These are phyloP conservation scores for Colletotrichum tropicale DNA, from an alignment of 2,329 filamentous ascomycete genomes.

Conservation along the genomic window DNA sequence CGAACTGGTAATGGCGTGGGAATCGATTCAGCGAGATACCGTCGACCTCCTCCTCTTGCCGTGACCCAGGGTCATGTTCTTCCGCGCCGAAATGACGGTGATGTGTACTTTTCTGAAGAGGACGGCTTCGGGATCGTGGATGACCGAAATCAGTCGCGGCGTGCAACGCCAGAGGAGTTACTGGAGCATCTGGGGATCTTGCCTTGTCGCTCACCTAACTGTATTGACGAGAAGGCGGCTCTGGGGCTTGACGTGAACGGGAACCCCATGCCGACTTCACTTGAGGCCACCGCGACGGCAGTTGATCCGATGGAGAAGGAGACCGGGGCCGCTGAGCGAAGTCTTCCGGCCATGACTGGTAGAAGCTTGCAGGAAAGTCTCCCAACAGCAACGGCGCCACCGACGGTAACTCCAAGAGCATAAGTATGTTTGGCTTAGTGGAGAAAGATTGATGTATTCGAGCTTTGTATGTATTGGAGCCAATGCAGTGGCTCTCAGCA, in stretches of 20 bases:
- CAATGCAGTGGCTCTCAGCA: not conserved
- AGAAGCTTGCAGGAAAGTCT: not conserved
- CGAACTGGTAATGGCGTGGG: too few species aligned
- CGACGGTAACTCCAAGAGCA: not conserved
- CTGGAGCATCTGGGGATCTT: accelerated
- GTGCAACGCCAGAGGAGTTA: too few species aligned
- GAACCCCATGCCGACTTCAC: not conserved
- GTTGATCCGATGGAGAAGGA: not conserved
- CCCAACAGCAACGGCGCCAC: not conserved
- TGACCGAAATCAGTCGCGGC: too few species aligned
- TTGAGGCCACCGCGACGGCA: not conserved
- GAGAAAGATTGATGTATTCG: not conserved
- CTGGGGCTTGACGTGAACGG: not conserved
- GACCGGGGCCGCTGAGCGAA: not conserved
- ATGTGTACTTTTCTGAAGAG: too few species aligned
- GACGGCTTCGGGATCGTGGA: too few species aligned
- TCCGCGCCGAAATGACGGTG: too few species aligned
- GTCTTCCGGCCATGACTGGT: not conserved
- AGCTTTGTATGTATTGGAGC: not conserved
- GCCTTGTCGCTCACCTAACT: not conserved
- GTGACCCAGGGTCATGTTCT: too few species aligned
- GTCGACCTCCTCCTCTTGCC: too few species aligned
- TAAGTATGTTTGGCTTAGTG: not conserved
- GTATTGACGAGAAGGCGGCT: not conserved
- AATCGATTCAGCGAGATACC: too few species aligned